Evolutionary conservation across 371 early-diverging fungal genomes (phyloP), one percentile per base, ranked within the genome.

Genomic region (Batrachochytrium dendrobatidis): DNA sequence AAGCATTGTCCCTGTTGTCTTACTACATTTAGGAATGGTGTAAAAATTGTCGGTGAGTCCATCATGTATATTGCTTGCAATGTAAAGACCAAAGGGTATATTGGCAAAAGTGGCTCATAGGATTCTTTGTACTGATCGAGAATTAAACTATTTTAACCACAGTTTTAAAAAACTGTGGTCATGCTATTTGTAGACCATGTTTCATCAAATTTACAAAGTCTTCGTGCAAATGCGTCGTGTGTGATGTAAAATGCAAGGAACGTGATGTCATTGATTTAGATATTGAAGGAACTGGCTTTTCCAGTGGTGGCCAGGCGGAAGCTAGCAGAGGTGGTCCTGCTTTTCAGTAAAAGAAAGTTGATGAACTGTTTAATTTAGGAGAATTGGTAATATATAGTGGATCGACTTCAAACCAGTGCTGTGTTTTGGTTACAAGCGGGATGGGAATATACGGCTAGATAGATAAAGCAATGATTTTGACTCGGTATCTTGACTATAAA

Each of bases 161-260:
- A 82, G 91, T 91, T 1, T 69, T 90, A 55, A 81, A 82, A 56
- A 62, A 67, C 8, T 95, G 96, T 59, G 96, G 96, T 1, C 95
- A 95, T 71, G 90, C 86, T 1, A 65, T 89, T 22, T 95, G 96
- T 65, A 83, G 85, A 33, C 63, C 73, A 24, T 95, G 96, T 62
- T 74, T 83, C 33, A 67, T 70, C 50, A 82, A 83, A 67, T 94
- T 94, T 83, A 85, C 94, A 5, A 77, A 79, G 54, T 77, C 80
- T 35, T 67, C 86, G 1, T 76, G 82, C 51, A 80, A 71, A 48
- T 95, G 96, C 61, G 86, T 86, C 71, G 84, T 88, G 4, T 95
- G 96, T 55, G 88, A 90, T 24, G 68, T 56, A 15, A 86, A 83
- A 56, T 75, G 81, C 20, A 80, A 84, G 48, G 77, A 81, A 12